Evolutionary conservation across 306 rosid genomes (phyloP), one percentile per base, ranked within the genome.

Genomic region (Luffa aegyptiaca): DNA sequence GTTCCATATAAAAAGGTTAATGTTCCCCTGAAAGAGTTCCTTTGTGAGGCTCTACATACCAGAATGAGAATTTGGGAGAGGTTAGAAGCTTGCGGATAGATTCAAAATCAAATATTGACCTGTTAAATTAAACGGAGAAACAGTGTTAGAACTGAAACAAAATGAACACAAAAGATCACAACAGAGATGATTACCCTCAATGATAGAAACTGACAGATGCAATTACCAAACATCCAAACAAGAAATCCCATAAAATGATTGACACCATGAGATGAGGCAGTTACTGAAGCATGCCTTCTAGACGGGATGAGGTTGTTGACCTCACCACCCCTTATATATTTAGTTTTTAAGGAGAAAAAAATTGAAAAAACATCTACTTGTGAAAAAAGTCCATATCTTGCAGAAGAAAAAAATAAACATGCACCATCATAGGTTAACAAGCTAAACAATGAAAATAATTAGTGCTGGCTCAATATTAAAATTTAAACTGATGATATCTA

Each of bases 81-180:
- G 93, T 79, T 7, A 93, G 78, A 79, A 96, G 91, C 84, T 88
- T 91, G 84, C 74, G 88, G 82, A 96, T 89, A 61, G 90, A 83
- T 71, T 87, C 90, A 46, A 96, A 96, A 86, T 96, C 96, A 83
- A 96, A 96, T 76, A 96, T 96, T 82, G 99, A 91, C 91, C 99
- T 96, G 90, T 35, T 37, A 86, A 85, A 68, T 81, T 76, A 61
- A 49, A 26, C 0, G 31, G 46, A 52, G 79, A 71, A 12, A 66
- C n/a, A 41, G 58, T 36, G 70, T 76, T 9, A 70, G 51, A 14
- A 56, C 41, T 59, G 41, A 31, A 80, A 75, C 58, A 48, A 52
- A 21, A 5, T n/a, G 56, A 26, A 66, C 14, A 31, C 61, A 71
- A 42, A 75, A 16, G 8, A 71, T 49, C 76, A 81, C 55, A 45